Percentiles rank a stretch among this genome's conserved stretches.
Evolutionary conservation across 2,329 filamentous ascomycete genomes (phyloP).

Genomic region (Fusarium praegraminearum): DNA sequence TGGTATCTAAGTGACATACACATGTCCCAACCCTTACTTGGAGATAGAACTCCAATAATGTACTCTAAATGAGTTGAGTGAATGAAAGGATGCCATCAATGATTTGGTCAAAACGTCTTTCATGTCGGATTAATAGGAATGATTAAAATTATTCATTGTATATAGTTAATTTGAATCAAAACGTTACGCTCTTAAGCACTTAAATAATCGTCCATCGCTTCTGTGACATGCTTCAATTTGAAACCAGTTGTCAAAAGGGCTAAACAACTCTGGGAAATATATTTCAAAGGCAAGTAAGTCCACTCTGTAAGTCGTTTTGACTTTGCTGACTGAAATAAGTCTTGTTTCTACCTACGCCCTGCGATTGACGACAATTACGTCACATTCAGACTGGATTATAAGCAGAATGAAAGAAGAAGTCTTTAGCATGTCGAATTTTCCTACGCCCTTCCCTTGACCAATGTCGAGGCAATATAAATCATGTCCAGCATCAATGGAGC

Average conservation of each 20-base stretch:
- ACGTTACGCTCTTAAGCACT: background rate
- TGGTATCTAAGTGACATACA: slow-evolving; percentile 1
- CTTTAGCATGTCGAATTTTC: background rate
- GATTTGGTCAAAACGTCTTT: background rate
- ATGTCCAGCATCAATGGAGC: too few species aligned
- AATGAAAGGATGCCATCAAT: background rate
- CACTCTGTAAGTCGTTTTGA: background rate
- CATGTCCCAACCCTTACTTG: background rate
- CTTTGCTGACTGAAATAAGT: background rate
- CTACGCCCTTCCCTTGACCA: background rate
- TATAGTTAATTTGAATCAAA: slow-evolving; percentile 5
- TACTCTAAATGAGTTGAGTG: background rate
- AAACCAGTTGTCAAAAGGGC: background rate
- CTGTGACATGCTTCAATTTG: background rate
- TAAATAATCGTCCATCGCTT: background rate
- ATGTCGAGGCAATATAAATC: background rate
- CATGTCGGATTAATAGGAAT: background rate
- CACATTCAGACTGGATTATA: slow-evolving; percentile 3
- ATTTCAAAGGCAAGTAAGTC: background rate
- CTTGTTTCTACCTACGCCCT: slow-evolving; percentile 8
- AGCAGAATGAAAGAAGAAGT: background rate
- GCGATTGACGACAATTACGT: background rate
- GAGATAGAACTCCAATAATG: background rate
- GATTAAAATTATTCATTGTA: slow-evolving; percentile 13
- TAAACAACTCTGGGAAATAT: background rate